phyloP scores from a whole-genome alignment of 805 yeast species.

The Cyberlindnera nakhonratchasimensis region DNA sequence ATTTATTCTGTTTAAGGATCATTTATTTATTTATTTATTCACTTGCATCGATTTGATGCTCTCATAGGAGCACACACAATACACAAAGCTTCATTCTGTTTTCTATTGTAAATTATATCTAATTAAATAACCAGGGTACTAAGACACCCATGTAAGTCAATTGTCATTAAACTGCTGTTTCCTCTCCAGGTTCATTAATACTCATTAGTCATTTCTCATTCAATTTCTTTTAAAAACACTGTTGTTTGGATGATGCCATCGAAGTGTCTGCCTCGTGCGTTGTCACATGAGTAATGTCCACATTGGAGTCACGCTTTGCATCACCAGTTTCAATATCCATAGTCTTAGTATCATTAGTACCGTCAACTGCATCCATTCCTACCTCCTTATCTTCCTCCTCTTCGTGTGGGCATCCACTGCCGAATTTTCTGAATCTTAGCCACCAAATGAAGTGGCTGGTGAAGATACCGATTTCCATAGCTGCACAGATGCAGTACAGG shows the following conservation, averaged over 20 bases:
- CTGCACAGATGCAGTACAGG: slow-evolving; percentile 62
- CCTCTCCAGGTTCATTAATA: slow-evolving; percentile 4
- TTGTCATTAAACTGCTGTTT: slow-evolving; percentile 5
- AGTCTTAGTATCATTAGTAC: not conserved
- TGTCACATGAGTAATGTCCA: not conserved
- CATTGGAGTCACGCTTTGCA: not conserved
- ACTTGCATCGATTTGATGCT: not conserved
- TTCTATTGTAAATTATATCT: not conserved
- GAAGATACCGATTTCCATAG: slow-evolving; percentile 68
- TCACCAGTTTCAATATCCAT: not conserved
- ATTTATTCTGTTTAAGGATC: not conserved
- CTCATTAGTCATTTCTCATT: slow-evolving; percentile 2
- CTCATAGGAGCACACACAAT: not conserved
- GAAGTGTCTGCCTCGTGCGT: not conserved
- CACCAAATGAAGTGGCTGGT: slow-evolving; percentile 61
- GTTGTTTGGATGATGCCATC: not conserved
- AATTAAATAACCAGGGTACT: not conserved
- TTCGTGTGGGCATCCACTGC: slow-evolving; percentile 13
- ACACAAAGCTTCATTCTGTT: not conserved
- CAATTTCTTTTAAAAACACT: not conserved
- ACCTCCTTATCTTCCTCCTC: slow-evolving; percentile 9
- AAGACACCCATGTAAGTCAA: slow-evolving; percentile 3
- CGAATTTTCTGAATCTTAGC: slow-evolving; percentile 33
- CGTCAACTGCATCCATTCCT: no score
- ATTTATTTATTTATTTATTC: slow-evolving; percentile 5